These are phyloP conservation scores for Tylopilus sp. DNA, from an alignment of 1,284 basidiomycete species.

Conservation along the genomic window DNA sequence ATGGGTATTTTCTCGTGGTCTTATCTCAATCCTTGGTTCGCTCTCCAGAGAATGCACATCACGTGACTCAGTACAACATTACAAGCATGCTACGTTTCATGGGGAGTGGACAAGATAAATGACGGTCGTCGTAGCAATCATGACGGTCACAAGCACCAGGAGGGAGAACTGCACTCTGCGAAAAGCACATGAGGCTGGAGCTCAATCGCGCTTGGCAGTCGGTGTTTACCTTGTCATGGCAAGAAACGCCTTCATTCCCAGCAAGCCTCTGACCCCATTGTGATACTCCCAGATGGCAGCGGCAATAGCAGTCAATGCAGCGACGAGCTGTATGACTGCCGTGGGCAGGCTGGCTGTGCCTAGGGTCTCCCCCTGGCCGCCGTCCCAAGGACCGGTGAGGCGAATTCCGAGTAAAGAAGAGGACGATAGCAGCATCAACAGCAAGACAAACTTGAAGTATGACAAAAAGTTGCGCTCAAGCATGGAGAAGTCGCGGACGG, in stretches of 20 bases:
- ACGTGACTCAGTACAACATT: slow-evolving; percentile 21
- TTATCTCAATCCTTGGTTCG: slow-evolving; percentile 8
- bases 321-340: slow-evolving; percentile 43
- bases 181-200: slow-evolving; percentile 9
- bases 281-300: slow-evolving; percentile 65
- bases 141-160: slow-evolving; percentile 45
- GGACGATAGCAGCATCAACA: slow-evolving; percentile 60
- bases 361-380: slow-evolving; percentile 3
- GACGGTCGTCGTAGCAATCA: slow-evolving; percentile 52
- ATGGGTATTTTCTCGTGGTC: slow-evolving; percentile 29
- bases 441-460: slow-evolving; percentile 59
- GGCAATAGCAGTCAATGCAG: slow-evolving; percentile 51
- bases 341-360: slow-evolving; percentile 21
- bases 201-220: slow-evolving; percentile 2
- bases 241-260: slow-evolving; percentile 56
- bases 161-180: slow-evolving; percentile 50
- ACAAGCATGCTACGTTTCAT: slow-evolving; percentile 1
- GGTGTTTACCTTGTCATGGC: slow-evolving; percentile 51
- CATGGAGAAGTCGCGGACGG: slow-evolving; percentile 69
- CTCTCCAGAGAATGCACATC: slow-evolving; percentile 1
- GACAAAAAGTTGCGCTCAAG: slow-evolving; percentile 69
- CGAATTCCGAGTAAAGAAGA: slow-evolving; percentile 59
- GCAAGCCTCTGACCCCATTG: slow-evolving; percentile 52
- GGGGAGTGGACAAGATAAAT: slow-evolving; percentile 38
- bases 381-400: slow-evolving; percentile 41